These are phyloP conservation scores for Epichloe amarillans DNA, from an alignment of 2,329 filamentous ascomycete species.

Conservation along the genomic window DNA sequence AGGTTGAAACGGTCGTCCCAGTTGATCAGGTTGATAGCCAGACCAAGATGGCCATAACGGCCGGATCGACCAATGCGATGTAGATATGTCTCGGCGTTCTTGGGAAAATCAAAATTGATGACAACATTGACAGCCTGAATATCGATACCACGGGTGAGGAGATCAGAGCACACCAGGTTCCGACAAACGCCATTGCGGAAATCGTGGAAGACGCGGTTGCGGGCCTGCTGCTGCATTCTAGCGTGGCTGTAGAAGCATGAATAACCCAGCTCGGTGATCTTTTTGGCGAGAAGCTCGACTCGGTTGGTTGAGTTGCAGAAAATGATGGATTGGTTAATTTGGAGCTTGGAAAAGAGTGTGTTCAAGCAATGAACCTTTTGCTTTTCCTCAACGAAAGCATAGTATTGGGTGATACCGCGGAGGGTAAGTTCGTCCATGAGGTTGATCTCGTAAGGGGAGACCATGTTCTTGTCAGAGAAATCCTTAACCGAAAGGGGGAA, in stretches of 20 bases:
- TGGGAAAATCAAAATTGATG: constrained; percentile 99
- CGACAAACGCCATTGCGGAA: constrained; percentile 97
- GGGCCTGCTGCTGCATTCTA: constrained; percentile 91
- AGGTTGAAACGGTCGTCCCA: constrained; percentile 99
- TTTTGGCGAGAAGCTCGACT: constrained; percentile 94
- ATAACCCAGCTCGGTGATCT: constrained; percentile 97
- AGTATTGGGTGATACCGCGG: constrained; percentile 97
- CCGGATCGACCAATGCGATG: constrained; percentile 97
- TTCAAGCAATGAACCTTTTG: constrained; percentile 98
- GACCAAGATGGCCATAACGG: constrained; percentile 88
- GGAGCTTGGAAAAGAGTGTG: constrained; percentile 95
- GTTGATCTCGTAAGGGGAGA: constrained; percentile 93
- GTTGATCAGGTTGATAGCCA: constrained; percentile 98
- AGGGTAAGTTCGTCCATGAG: constrained; percentile 98
- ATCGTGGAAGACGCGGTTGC: constrained; percentile 98
- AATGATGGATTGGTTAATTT: constrained; percentile 99
- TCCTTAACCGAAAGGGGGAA: constrained; percentile 95
- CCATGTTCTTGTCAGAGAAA: constrained; percentile 98
- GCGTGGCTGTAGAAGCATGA: constrained; percentile 99
- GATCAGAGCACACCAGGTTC: constrained; percentile 94
- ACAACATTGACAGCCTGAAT: constrained; percentile 99
- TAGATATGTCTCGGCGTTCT: constrained; percentile 97
- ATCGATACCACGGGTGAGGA: constrained; percentile 96
- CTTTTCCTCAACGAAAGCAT: constrained; percentile 98
- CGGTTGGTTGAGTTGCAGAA: constrained; percentile 99